Evolutionary conservation across 352 stramenopile species (phyloP).

Genomic region (Blastocystis sp.): DNA sequence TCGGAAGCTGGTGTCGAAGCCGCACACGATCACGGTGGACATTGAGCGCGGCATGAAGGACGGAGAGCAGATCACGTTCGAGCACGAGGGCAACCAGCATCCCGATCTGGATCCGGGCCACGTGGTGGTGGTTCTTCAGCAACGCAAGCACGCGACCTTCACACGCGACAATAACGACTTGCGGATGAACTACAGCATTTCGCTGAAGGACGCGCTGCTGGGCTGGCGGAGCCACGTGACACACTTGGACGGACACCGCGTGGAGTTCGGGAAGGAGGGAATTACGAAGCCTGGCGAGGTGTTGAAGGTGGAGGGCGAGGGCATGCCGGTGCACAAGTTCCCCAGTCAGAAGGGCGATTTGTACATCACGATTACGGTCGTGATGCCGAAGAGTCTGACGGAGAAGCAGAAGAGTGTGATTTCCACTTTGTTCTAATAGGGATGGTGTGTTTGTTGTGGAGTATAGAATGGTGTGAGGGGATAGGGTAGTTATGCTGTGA

Average conservation of each 20-base stretch:
- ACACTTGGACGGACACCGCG: conserved; percentile 81
- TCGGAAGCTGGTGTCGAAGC: conserved; percentile 71
- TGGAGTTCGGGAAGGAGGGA: conserved; percentile 73
- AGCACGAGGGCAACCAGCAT: conserved; percentile 75
- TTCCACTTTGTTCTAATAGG: conserved; percentile 40
- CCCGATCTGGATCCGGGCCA: conserved; percentile 79
- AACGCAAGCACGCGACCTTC: conserved; percentile 73
- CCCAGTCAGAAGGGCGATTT: conserved; percentile 77
- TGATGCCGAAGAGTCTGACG: conserved; percentile 79
- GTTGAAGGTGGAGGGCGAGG: conserved; percentile 74
- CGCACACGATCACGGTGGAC: conserved; percentile 82
- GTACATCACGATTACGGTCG: conserved; percentile 85
- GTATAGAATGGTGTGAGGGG: background rate
- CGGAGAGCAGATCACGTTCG: conserved; percentile 81
- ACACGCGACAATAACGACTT: conserved; percentile 83
- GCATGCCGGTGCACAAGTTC: conserved; percentile 83
- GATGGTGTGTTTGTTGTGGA: background rate
- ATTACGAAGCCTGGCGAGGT: conserved; percentile 80
- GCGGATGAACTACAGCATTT: conserved; percentile 84
- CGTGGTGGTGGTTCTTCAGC: conserved; percentile 78
- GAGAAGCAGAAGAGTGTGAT: conserved; percentile 71
- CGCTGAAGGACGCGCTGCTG: conserved; percentile 82
- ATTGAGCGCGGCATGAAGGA: conserved; percentile 82
- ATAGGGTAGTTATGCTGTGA: background rate
- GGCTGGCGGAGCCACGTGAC: conserved; percentile 79